These are phyloP conservation scores for Leishmania major DNA, from an alignment of 208 protist species.

Conservation along the genomic window DNA sequence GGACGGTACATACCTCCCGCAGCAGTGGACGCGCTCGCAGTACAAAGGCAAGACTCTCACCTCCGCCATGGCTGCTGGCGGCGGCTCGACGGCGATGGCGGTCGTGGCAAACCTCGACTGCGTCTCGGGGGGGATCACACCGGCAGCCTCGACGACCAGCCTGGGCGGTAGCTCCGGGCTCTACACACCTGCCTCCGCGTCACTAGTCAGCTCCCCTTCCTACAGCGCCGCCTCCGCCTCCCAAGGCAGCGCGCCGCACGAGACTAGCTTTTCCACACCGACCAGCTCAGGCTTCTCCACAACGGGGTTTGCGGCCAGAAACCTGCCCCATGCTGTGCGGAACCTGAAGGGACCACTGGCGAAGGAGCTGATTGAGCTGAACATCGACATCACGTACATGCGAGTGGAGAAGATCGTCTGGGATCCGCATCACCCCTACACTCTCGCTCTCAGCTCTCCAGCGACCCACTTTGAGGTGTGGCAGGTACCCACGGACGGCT, in stretches of 20 bases:
- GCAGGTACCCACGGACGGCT: slow-evolving; percentile 53
- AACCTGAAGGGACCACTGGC: slow-evolving; percentile 28
- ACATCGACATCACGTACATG: slow-evolving; percentile 67
- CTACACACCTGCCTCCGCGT: slow-evolving; percentile 25
- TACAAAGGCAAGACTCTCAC: slow-evolving; percentile 44
- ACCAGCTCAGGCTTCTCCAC: slow-evolving; percentile 9
- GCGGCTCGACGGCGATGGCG: slow-evolving; percentile 45
- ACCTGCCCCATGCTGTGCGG: slow-evolving; percentile 19
- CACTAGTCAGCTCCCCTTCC: slow-evolving; percentile 11
- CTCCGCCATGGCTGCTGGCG: slow-evolving; percentile 44
- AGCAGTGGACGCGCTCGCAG: slow-evolving; percentile 71
- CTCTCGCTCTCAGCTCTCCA: slow-evolving; percentile 73
- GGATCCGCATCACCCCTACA: slow-evolving; percentile 86
- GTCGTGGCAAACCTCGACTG: slow-evolving; percentile 39
- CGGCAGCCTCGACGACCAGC: slow-evolving; percentile 26
- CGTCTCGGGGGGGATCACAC: slow-evolving; percentile 21
- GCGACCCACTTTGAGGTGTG: slow-evolving; percentile 86
- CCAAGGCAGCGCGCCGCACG: slow-evolving; percentile 26
- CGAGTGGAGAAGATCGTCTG: slow-evolving; percentile 80
- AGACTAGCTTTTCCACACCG: slow-evolving; percentile 8
- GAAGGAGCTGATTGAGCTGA: slow-evolving; percentile 71
- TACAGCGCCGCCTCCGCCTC: slow-evolving; percentile 15
- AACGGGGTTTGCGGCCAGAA: neutral
- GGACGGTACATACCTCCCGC: slow-evolving; percentile 56
- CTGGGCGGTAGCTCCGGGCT: slow-evolving; percentile 25